Evolutionary conservation across 306 rosid species (phyloP).

Genomic region (Corylus heterophylla): DNA sequence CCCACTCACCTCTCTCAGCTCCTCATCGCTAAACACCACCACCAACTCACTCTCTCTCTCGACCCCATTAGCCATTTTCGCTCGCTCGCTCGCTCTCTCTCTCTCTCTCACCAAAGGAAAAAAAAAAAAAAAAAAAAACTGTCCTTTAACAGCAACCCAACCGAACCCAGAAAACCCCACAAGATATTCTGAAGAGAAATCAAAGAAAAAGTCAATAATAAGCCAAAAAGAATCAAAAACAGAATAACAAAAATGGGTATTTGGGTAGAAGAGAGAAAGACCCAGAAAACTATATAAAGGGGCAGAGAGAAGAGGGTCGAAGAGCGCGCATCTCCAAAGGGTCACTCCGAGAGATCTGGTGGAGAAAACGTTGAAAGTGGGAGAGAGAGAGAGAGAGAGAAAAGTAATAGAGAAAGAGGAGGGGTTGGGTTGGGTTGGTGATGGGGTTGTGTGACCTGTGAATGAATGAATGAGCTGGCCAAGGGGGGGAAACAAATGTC

Average conservation of each 20-base stretch:
- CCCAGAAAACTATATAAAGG: constrained; percentile 25
- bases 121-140: constrained; percentile 29
- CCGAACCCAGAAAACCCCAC: constrained; percentile 25
- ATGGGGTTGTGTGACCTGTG: constrained; percentile 55
- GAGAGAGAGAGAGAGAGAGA: constrained; percentile 16
- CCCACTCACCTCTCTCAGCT: constrained; percentile 85
- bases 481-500: constrained; percentile 21
- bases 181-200: constrained; percentile 28
- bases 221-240: constrained; percentile 23
- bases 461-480: constrained; percentile 76
- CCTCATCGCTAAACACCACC: constrained; percentile 77
- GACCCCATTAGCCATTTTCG: constrained; percentile 61
- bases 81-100: background rate
- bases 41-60: constrained; percentile 58
- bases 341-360: constrained; percentile 69
- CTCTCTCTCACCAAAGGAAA: background rate
- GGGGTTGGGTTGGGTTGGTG: constrained; percentile 39
- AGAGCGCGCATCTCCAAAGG: constrained; percentile 52
- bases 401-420: constrained; percentile 7
- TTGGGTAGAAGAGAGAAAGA: constrained; percentile 23
- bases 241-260: constrained; percentile 24
- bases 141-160: constrained; percentile 33
- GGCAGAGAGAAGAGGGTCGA: constrained; percentile 19
- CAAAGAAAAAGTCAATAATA: constrained; percentile 29
- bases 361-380: constrained; percentile 48